Percentiles rank a stretch among this genome's conserved stretches.
phyloP scores from a whole-genome alignment of 345 rosid genomes.

The Microthlaspi erraticum region DNA sequence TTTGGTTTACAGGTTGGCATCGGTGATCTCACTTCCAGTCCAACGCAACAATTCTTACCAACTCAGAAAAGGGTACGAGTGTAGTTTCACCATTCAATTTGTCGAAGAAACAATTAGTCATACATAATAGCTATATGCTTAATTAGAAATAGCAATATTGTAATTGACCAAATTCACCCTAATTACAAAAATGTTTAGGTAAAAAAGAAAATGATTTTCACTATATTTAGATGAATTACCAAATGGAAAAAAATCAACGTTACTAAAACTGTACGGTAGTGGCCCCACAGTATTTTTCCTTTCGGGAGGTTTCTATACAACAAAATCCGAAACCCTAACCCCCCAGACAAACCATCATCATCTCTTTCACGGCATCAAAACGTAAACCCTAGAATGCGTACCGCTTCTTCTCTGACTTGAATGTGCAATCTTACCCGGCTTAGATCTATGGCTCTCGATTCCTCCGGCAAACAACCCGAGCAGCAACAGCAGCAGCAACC shows the following conservation, averaged over 20 bases:
- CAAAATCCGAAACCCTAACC: slow-evolving; percentile 46
- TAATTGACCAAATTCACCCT: no score
- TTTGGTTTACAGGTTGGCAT: no score
- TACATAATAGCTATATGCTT: no score
- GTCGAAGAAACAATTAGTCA: no score
- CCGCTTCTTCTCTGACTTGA: slow-evolving; percentile 37
- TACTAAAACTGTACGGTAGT: slow-evolving; percentile 1
- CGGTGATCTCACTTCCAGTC: no score
- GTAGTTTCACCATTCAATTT: no score
- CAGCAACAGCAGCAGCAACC: slow-evolving; percentile 24
- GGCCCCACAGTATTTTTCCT: slow-evolving; percentile 24
- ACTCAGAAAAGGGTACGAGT: no score
- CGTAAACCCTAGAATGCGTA: slow-evolving; percentile 44
- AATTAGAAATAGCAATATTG: no score
- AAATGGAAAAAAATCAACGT: not conserved
- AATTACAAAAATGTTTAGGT: not conserved
- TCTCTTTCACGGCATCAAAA: slow-evolving; percentile 31
- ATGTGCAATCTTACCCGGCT: slow-evolving; percentile 36
- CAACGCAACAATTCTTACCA: no score
- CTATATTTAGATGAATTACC: not conserved
- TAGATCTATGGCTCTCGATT: slow-evolving; percentile 46
- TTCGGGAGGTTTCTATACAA: slow-evolving; percentile 4
- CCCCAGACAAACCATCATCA: slow-evolving; percentile 47
- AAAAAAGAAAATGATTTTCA: slow-evolving; percentile 11
- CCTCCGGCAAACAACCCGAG: slow-evolving; percentile 39